Base-by-base conservation (phyloP, 495 filamentous ascomycete genomes). In the Penicillium nucicola region DNA sequence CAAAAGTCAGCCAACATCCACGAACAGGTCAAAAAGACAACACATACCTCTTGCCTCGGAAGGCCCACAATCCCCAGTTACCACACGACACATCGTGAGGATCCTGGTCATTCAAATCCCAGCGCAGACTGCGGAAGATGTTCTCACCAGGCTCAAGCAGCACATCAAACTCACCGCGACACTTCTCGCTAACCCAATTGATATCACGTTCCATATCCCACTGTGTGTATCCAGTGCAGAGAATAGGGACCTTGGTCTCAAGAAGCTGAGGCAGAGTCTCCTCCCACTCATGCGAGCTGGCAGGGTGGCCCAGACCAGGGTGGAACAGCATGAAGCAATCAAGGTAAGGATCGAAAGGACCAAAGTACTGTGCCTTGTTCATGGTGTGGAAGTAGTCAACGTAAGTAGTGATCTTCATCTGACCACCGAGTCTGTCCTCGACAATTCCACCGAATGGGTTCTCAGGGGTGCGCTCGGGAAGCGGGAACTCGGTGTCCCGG, bases 361-460 rank as follows among this genome's bases (percentile, higher is more conserved):
- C 79, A 74, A 97, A 99, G 48, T 88, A 77, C 25, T 86, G 82
- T 1, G 92, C 84, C 58, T 92, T 83, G 71, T 97, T 92, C 60
- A 99, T 79, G 1, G 90, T 97, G 66, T 99, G 92, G 75, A 92
- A 99, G 70, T 99, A 97, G 51, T 99, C 95, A 19, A 97, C 92
- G 58, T 90, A 96, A 0, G 93, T 99, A 60, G 83, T 90, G 55
- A 99, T 95, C 75, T 97, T 97, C 83, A 96, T 83, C 46, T 83
- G 82, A 15, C 84, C 81, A 57, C 84, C 85, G 2, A 97, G 77
- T 14, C 92, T 78, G 64, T 91, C 90, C 70, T 99, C 95, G 7
- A 96, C 84, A 18, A 97, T 78, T 8, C 87, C 89, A 11, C 95
- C 95, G 58, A 91, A 99, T 0, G 95, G 93, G 58, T 99, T 99